phyloP scores from a whole-genome alignment of 2,329 filamentous ascomycete species.

The Catunica adiposa region DNA sequence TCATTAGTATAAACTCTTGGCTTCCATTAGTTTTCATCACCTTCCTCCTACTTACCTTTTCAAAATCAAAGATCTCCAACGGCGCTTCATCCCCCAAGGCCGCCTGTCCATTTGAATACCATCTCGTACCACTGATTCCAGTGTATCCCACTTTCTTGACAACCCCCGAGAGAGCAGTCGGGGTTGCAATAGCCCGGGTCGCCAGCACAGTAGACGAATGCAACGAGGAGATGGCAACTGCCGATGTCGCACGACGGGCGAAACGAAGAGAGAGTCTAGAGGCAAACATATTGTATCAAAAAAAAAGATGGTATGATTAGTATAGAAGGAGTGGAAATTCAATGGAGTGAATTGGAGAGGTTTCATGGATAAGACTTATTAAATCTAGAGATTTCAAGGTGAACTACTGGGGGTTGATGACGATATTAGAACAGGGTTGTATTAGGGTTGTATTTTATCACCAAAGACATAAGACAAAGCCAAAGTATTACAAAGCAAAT shows the following conservation, averaged over 20 bases:
- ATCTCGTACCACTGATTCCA: neutral
- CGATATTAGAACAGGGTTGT: no score
- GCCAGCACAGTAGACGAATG: neutral
- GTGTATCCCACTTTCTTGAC: neutral
- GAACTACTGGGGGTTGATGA: no score
- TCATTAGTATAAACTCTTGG: neutral
- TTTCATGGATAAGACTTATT: no score
- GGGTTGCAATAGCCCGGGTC: neutral
- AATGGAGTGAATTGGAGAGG: no score
- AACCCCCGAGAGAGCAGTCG: neutral
- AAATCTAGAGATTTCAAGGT: no score
- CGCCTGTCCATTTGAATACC: neutral
- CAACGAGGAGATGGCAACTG: neutral
- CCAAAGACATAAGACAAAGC: no score
- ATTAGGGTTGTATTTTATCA: no score
- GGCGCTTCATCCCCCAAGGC: neutral
- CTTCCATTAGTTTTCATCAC: constrained; percentile 4
- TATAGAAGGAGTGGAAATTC: neutral
- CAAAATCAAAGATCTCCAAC: constrained; percentile 12
- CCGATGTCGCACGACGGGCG: neutral
- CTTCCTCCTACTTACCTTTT: constrained; percentile 6
- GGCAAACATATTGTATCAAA: neutral
- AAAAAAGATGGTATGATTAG: neutral
- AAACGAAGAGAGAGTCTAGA: neutral
- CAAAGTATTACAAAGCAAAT: no score